phyloP scores from a whole-genome alignment of 192 early-diverging fungal species.

The Geosiphon pyriformis region DNA sequence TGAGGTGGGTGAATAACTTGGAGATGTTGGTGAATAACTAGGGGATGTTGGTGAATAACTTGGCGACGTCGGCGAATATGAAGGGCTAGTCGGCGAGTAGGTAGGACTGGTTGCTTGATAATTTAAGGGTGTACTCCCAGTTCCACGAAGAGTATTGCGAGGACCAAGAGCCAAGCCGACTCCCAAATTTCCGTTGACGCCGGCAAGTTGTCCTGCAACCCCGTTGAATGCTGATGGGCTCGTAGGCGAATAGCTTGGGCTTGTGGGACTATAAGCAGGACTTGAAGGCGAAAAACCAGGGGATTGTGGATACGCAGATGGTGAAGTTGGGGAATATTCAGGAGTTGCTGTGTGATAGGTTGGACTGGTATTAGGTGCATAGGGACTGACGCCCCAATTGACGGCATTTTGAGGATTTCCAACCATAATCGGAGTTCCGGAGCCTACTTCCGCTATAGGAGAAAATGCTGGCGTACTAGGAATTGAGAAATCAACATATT shows the following conservation, averaged over 20 bases:
- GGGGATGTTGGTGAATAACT: slow-evolving; percentile 73
- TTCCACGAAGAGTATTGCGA: slow-evolving; percentile 6
- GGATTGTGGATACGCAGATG: slow-evolving; percentile 34
- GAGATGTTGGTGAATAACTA: slow-evolving; percentile 66
- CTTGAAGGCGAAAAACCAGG: slow-evolving; percentile 41
- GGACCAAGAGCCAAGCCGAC: background rate
- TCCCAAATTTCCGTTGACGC: slow-evolving; percentile 51
- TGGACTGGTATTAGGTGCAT: slow-evolving; percentile 53
- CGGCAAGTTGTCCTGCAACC: too few relatives aligned
- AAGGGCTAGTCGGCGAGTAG: slow-evolving; percentile 73
- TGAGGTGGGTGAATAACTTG: slow-evolving; percentile 62
- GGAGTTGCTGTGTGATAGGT: slow-evolving; percentile 31
- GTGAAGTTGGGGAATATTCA: slow-evolving; percentile 36
- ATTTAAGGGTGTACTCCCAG: slow-evolving; percentile 19
- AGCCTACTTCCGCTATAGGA: background rate
- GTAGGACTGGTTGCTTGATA: slow-evolving; percentile 49
- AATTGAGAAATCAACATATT: background rate
- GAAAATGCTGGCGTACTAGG: slow-evolving; percentile 3
- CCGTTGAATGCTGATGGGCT: slow-evolving; percentile 53
- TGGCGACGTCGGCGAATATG: slow-evolving; percentile 73
- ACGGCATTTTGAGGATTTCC: slow-evolving; percentile 72
- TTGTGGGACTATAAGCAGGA: slow-evolving; percentile 68
- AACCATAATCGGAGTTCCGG: background rate
- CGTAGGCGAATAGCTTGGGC: slow-evolving; percentile 74
- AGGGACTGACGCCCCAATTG: slow-evolving; percentile 81